phyloP scores from a whole-genome alignment of 2,329 filamentous ascomycete genomes.

The Aspergillus luchuensis region DNA sequence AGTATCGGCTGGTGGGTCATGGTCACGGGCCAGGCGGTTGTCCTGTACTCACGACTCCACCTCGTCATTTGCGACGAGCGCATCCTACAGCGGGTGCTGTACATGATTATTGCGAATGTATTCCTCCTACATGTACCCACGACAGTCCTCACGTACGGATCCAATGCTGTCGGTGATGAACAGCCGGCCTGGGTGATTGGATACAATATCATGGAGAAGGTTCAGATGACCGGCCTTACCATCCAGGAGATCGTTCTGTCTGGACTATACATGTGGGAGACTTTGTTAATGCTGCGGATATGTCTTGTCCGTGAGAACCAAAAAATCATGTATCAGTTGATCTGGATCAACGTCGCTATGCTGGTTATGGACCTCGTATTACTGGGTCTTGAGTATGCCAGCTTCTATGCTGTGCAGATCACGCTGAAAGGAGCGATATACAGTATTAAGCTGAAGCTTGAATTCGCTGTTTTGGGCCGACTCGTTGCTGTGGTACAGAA shows the following conservation, averaged over 20 bases:
- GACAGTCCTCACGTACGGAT: conserved; percentile 57
- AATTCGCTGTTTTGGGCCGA: conserved; percentile 57
- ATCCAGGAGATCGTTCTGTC: conserved; percentile 52
- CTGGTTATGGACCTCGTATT: conserved; percentile 50
- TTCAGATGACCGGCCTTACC: conserved; percentile 49
- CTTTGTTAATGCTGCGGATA: conserved; percentile 49
- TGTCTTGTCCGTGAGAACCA: conserved; percentile 32
- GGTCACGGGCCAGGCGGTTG: conserved; percentile 63
- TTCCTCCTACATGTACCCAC: conserved; percentile 57
- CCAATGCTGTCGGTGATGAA: conserved; percentile 25
- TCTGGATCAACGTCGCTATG: conserved; percentile 51
- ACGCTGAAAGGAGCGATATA: conserved; percentile 45
- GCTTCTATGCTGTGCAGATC: conserved; percentile 45
- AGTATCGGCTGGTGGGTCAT: conserved; percentile 61
- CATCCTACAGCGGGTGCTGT: conserved; percentile 53
- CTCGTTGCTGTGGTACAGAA: conserved; percentile 45
- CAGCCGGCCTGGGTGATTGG: conserved; percentile 35
- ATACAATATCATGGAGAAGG: conserved; percentile 51
- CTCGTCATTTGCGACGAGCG: conserved; percentile 57
- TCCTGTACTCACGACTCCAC: conserved; percentile 65
- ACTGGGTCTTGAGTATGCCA: conserved; percentile 45
- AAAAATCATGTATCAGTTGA: conserved; percentile 47
- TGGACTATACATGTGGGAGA: conserved; percentile 57
- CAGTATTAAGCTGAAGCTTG: conserved; percentile 53
- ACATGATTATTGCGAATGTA: conserved; percentile 60